Evolutionary conservation across 2,329 filamentous ascomycete genomes (phyloP), one percentile per base, ranked within the genome.

Genomic region (Sphaerulina vaccinii): DNA sequence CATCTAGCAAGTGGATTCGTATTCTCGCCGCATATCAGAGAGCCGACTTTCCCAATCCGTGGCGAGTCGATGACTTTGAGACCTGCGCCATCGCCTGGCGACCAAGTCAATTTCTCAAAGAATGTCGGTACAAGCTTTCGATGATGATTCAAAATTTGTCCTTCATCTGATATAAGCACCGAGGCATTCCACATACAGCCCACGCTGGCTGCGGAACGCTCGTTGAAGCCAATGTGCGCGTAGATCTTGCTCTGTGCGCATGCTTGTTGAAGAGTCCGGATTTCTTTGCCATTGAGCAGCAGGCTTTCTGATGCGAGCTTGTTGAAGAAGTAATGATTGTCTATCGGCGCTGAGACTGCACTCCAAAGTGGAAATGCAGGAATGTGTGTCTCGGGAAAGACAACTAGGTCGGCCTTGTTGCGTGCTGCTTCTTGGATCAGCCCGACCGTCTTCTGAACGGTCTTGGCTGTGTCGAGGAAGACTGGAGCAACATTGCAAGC

Each of bases 31-130:
- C 79, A 82, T 13, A 82, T 80, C 47, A 81, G 60, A 3, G 64
- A 69, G 1, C 78, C 78, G 8, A 81, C 71, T 46, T 71, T 75
- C 1, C 77, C 78, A 40, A 71, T 70, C 0, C 56, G 51, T 22
- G 40, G 45, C 0, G 75, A 78, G 0, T 79, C 68, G 0, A 73
- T 72, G 0, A 81, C 72, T 1, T 64, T 66, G 3, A 82, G 57
- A 0, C 79, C 79, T 22, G 73, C 50, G 0, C 79, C 79, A 57
- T 82, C 79, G 0, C 79, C 79, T 1, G 73, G 72, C 0, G 69
- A 68, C 79, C 79, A 82, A 0, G 73, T 78, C 18, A 82, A 57
- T 56, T 81, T 81, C 64, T 82, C 80, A 52, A 75, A 81, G 60
- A 80, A 82, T 0, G 79, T 82, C 0, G 79, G 77, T 62, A 79